phyloP scores from a whole-genome alignment of 805 yeast species.

The Wickerhamiella galacta region DNA sequence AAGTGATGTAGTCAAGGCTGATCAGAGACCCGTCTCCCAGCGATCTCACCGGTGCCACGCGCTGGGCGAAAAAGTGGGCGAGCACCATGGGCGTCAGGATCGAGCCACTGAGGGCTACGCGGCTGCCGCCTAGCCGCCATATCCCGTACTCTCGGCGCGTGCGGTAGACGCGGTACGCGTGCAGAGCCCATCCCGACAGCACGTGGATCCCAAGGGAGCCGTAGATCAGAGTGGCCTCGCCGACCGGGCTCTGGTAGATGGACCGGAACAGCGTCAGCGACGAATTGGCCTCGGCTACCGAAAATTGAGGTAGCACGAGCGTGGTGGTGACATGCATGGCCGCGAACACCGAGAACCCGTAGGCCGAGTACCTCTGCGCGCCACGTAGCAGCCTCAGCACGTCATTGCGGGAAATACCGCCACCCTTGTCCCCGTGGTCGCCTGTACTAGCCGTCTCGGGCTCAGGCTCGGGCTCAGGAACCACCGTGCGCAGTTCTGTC shows the following conservation, averaged over 20 bases:
- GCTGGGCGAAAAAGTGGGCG: constrained; percentile 32
- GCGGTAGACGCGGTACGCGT: constrained; percentile 23
- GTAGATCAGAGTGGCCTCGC: constrained; percentile 34
- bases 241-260: constrained; percentile 36
- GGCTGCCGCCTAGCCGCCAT: constrained; percentile 29
- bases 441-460: not conserved
- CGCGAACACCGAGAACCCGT: constrained; percentile 38
- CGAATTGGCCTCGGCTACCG: constrained; percentile 32
- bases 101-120: constrained; percentile 31
- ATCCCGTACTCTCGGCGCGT: constrained; percentile 16
- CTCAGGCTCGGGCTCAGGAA: constrained; percentile 1
- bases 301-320: constrained; percentile 33
- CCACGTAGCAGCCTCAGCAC: constrained; percentile 3
- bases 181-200: constrained; percentile 32
- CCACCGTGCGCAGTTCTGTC: constrained; percentile 16
- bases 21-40: constrained; percentile 53
- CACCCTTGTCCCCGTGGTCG: not conserved
- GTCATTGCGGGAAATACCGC: too few species aligned
- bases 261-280: constrained; percentile 43
- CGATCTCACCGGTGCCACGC: constrained; percentile 33
- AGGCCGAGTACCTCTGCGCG: constrained; percentile 44
- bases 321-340: constrained; percentile 42
- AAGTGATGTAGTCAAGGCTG: constrained; percentile 34
- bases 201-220: constrained; percentile 36
- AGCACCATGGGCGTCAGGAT: constrained; percentile 28